Percentiles rank a stretch among this genome's conserved stretches.
Evolutionary conservation across 257 asterid species (phyloP).

Genomic region (Plantago elongata): DNA sequence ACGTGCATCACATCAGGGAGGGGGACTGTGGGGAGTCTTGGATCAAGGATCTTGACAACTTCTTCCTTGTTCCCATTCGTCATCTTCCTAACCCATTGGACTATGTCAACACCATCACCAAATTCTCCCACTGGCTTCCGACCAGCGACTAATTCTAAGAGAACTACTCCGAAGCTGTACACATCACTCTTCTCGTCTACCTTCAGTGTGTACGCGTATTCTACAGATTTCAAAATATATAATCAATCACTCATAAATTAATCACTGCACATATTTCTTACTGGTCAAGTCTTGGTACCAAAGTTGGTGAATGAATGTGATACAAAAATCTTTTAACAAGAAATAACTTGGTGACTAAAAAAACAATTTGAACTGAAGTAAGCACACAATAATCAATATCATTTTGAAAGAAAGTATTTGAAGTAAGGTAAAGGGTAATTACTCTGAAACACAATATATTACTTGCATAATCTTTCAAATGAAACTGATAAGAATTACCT

Average conservation of each 20-base stretch:
- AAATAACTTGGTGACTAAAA: background rate
- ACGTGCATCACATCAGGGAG: background rate
- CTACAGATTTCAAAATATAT: background rate
- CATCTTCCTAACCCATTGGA: background rate
- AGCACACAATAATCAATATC: no score
- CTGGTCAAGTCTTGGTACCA: background rate
- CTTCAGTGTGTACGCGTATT: slow-evolving; percentile 1
- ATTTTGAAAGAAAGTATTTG: no score
- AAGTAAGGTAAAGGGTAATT: no score
- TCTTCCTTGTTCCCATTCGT: background rate
- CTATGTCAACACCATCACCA: background rate
- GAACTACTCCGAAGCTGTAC: slow-evolving; percentile 6
- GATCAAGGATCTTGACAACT: background rate
- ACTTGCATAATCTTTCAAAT: background rate
- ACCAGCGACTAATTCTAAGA: background rate
- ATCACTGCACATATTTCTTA: background rate
- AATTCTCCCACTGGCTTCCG: background rate
- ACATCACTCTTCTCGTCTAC: slow-evolving; percentile 4
- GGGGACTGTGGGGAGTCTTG: background rate
- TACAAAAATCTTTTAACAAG: background rate
- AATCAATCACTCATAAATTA: background rate
- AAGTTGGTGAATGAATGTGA: no score
- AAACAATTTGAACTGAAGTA: no score
- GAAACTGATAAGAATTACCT: background rate
- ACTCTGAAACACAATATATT: no score